These are phyloP conservation scores for Anastatica hierochuntica DNA, from an alignment of 345 rosid genomes.

Conservation along the genomic window DNA sequence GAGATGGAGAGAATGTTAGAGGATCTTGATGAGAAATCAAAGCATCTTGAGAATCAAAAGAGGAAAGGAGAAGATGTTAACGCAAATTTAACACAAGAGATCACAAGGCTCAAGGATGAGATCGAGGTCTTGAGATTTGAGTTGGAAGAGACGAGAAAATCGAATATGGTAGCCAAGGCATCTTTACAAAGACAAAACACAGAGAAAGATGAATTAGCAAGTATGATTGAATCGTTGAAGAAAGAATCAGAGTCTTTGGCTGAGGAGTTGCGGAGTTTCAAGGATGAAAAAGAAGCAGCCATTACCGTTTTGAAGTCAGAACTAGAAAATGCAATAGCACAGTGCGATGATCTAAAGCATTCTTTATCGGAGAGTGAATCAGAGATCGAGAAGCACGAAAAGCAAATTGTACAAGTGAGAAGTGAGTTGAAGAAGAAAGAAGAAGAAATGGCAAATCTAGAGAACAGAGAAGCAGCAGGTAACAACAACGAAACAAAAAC, in stretches of 20 bases:
- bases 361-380: conserved; percentile 37
- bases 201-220: conserved; percentile 38
- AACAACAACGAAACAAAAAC: conserved; percentile 32
- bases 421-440: conserved; percentile 66
- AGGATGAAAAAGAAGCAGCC: conserved; percentile 44
- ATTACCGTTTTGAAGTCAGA: conserved; percentile 38
- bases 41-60: conserved; percentile 39
- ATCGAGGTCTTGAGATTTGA: conserved; percentile 27
- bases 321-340: conserved; percentile 33
- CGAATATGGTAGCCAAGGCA: conserved; percentile 28
- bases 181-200: conserved; percentile 28
- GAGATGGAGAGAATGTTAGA: conserved; percentile 37
- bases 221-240: conserved; percentile 27
- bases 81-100: conserved; percentile 30
- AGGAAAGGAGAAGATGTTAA: conserved; percentile 39
- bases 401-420: conserved; percentile 43
- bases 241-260: conserved; percentile 39
- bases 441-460: conserved; percentile 31
- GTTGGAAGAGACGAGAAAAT: conserved; percentile 14
- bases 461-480: conserved; percentile 41
- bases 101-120: conserved; percentile 35
- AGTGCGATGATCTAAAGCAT: conserved; percentile 38
- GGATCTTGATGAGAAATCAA: conserved; percentile 38
- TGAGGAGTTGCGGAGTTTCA: conserved; percentile 35
- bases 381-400: conserved; percentile 60